Conservation (phyloP, 2,329 filamentous ascomycete species). For the Dothideomycetes sp. region DNA sequence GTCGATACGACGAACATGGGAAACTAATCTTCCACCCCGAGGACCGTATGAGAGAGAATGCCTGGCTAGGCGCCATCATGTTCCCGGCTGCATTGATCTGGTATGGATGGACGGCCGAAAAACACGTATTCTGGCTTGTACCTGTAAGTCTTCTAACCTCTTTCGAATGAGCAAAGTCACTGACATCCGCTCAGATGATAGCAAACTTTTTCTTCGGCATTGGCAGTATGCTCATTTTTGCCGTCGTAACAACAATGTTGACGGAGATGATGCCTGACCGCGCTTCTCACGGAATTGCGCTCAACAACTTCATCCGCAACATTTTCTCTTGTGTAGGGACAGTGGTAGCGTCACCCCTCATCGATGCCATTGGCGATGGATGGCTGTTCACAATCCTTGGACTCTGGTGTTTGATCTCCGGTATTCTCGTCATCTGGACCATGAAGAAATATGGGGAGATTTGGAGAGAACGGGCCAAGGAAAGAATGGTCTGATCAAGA, state of each 20-base stretch:
- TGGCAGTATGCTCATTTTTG: conserved; percentile 71
- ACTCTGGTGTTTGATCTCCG: conserved; percentile 21
- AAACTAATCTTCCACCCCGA: conserved; percentile 62
- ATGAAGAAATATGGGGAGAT: conserved; percentile 27
- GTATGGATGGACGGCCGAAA: conserved; percentile 66
- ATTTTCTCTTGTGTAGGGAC: conserved; percentile 66
- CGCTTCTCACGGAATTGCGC: conserved; percentile 63
- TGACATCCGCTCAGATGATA: conserved; percentile 24
- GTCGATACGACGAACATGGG: conserved; percentile 58
- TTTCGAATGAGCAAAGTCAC: background rate
- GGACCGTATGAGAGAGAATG: conserved; percentile 75
- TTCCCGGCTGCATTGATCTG: conserved; percentile 63
- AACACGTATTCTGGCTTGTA: conserved; percentile 55
- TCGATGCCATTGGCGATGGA: conserved; percentile 61
- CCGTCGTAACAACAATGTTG: conserved; percentile 67
- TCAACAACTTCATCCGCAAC: conserved; percentile 75
- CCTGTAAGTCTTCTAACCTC: conserved; percentile 30
- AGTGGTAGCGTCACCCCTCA: conserved; percentile 61
- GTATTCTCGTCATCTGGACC: conserved; percentile 23
- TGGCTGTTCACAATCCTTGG: conserved; percentile 60
- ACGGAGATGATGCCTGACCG: conserved; percentile 72
- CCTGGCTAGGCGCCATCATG: conserved; percentile 62
- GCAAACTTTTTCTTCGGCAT: conserved; percentile 52
- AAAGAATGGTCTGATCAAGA: conserved; percentile 5
- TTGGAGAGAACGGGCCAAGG: conserved; percentile 20